phyloP scores from a whole-genome alignment of 768 basidiomycete species.

The Tulasnella sp. region DNA sequence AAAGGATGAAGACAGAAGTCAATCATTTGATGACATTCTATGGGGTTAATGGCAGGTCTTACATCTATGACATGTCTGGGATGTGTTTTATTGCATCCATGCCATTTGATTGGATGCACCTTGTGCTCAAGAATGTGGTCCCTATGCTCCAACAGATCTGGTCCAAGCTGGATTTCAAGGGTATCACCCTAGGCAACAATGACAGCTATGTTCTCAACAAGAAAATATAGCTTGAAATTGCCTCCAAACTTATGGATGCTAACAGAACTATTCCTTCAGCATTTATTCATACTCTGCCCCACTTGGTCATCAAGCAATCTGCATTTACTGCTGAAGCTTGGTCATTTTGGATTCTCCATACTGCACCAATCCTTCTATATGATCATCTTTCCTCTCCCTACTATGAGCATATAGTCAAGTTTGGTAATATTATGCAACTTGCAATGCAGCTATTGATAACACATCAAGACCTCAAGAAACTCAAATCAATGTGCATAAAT shows the following conservation, averaged over 20 bases:
- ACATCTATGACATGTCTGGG: conserved; percentile 19
- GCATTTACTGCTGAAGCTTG: conserved; percentile 31
- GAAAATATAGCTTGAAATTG: conserved; percentile 34
- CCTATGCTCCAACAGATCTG: conserved; percentile 29
- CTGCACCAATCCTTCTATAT: conserved; percentile 31
- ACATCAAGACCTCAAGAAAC: conserved; percentile 27
- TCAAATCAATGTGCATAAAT: conserved; percentile 18
- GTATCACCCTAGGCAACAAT: no score
- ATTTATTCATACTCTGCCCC: conserved; percentile 27
- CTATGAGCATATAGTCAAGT: conserved; percentile 33
- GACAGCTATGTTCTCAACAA: conserved; percentile 24
- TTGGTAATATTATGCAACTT: conserved; percentile 30
- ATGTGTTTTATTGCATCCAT: conserved; percentile 32
- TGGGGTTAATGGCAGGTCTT: background rate
- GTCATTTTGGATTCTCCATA: conserved; percentile 31
- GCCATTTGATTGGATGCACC: conserved; percentile 41
- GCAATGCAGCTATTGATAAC: conserved; percentile 23
- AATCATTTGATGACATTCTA: conserved; percentile 19
- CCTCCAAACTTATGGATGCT: conserved; percentile 26
- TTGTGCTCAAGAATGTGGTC: conserved; percentile 35
- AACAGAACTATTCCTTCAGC: conserved; percentile 31
- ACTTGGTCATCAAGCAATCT: conserved; percentile 24
- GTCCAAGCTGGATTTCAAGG: conserved; percentile 31
- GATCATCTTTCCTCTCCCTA: conserved; percentile 27
- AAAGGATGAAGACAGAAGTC: conserved; percentile 15